Base-by-base conservation (phyloP, 768 basidiomycete genomes). In the Boletus eberwhitei region DNA sequence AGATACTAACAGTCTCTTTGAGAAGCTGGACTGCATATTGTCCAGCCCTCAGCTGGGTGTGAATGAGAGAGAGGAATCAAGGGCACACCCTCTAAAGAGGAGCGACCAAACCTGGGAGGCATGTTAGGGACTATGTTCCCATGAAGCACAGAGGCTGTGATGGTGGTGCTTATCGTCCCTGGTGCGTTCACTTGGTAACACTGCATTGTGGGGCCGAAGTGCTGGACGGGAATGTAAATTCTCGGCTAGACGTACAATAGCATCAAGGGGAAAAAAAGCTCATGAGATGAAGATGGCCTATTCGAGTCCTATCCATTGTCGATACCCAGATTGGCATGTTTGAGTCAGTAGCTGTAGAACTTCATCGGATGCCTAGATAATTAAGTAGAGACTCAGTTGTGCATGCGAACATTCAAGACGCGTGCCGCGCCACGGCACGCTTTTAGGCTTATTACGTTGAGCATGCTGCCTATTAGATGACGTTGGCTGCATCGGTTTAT, bases 21-120 rank as follows among this genome's bases (percentile, higher is more conserved):
- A 12, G 21, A 50, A 16, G 22, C n/a, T 16, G 29, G 45, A 34
- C 53, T 21, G 53, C 61, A 60, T 59, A 13, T 13, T 26, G 22
- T 36, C 39, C 14, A 34, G 43, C 22, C 34, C 26, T 9, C 31
- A 40, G 50, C 21, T 14, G 29, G 12, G 21, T 24, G 4, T n/a
- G 21, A 13, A 26, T 34, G 21, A 32, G 46, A 46, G 12, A 12
- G 35, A 19, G 29, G 29, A 9, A 29, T 29, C 8, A 29, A 29
- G 29, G 9, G 29, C 29, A 29, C 29, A 29, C 9, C 7, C 2
- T 2, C 24, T 26, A 26, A 26, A 37, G 31, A 21, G 43, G n/a
- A 16, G 34, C 21, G 31, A n/a, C 8, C 9, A 36, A 54, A 34
- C 19, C n/a, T n/a, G n/a, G 12, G 31, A 11, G 31, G 11, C 31